Percentiles rank a stretch among this genome's conserved stretches.
phyloP scores from a whole-genome alignment of 2,329 filamentous ascomycete genomes.

The Ascochyta lentis region DNA sequence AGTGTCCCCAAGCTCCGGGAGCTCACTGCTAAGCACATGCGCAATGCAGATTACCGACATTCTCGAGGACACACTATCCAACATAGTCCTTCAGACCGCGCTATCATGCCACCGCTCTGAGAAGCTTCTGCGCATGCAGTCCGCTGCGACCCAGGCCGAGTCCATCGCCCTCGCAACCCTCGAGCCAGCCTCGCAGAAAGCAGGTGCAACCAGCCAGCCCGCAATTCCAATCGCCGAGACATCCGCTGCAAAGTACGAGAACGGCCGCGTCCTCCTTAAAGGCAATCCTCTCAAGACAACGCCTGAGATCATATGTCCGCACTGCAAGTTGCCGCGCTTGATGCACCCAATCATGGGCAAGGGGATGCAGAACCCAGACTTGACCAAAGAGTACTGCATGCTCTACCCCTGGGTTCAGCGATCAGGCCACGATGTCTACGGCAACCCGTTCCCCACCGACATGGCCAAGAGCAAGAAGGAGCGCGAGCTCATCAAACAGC shows the following conservation, averaged over 20 bases:
- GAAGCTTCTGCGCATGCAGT: conserved; percentile 73
- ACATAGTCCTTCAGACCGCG: conserved; percentile 76
- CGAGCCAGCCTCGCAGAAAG: conserved; percentile 44
- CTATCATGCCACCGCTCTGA: conserved; percentile 79
- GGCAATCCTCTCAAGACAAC: conserved; percentile 76
- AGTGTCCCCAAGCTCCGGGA: conserved; percentile 6
- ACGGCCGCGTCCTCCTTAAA: conserved; percentile 71
- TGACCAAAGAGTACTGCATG: conserved; percentile 73
- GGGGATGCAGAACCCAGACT: conserved; percentile 69
- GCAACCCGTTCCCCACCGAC: conserved; percentile 78
- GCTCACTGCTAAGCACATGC: conserved; percentile 35
- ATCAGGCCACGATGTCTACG: conserved; percentile 79
- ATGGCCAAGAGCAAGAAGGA: conserved; percentile 79
- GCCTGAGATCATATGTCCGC: conserved; percentile 73
- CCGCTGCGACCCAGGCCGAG: conserved; percentile 59
- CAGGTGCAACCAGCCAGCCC: conserved; percentile 54
- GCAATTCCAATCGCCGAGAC: conserved; percentile 63
- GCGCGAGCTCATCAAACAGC: conserved; percentile 60
- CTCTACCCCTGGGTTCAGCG: conserved; percentile 79
- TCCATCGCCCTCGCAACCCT: conserved; percentile 46
- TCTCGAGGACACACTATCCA: conserved; percentile 77
- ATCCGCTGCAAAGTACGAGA: conserved; percentile 72
- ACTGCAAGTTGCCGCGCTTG: conserved; percentile 76
- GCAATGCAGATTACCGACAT: conserved; percentile 53
- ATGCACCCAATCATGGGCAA: conserved; percentile 75